A percentile compares a stretch with the other conserved stretches of the same genome.
Evolutionary conservation across 768 basidiomycete species (phyloP).

Genomic region (Leccinellum albellum): DNA sequence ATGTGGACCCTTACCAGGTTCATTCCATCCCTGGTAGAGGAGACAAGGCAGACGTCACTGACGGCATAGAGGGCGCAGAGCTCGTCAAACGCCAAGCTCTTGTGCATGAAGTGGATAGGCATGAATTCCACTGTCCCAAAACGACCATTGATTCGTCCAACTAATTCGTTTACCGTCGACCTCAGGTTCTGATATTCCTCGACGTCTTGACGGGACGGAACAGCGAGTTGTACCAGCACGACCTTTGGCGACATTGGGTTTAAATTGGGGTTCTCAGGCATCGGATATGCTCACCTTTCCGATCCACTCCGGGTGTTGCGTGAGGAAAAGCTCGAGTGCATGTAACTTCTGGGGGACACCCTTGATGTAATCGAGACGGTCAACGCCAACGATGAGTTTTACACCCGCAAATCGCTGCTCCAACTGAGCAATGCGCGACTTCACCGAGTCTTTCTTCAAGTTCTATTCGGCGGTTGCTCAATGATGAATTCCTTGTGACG

Average conservation of each 20-base stretch:
- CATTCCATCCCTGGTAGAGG: slow-evolving; percentile 96
- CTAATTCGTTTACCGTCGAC: slow-evolving; percentile 94
- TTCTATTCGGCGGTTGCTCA: slow-evolving; percentile 45
- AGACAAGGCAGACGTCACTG: slow-evolving; percentile 94
- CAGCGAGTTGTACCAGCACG: slow-evolving; percentile 93
- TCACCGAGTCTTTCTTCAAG: slow-evolving; percentile 74
- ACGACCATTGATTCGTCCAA: slow-evolving; percentile 96
- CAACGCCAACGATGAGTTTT: slow-evolving; percentile 97
- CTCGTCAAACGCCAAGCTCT: slow-evolving; percentile 88
- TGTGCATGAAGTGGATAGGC: slow-evolving; percentile 99
- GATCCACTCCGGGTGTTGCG: slow-evolving; percentile 98
- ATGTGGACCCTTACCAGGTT: slow-evolving; percentile 69
- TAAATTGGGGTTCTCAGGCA: neutral
- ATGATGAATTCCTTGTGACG: neutral
- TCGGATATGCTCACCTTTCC: slow-evolving; percentile 64
- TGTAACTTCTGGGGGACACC: slow-evolving; percentile 98
- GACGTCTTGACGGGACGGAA: slow-evolving; percentile 96
- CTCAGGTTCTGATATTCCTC: slow-evolving; percentile 99
- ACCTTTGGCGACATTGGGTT: slow-evolving; percentile 46
- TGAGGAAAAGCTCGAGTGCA: slow-evolving; percentile 92
- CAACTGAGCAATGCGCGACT: slow-evolving; percentile 72
- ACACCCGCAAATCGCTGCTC: slow-evolving; percentile 90
- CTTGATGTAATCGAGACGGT: slow-evolving; percentile 99
- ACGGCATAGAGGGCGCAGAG: slow-evolving; percentile 96
- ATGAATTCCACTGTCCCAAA: slow-evolving; percentile 99